phyloP scores from a whole-genome alignment of 345 rosid genomes.

The Dimocarpus longan region DNA sequence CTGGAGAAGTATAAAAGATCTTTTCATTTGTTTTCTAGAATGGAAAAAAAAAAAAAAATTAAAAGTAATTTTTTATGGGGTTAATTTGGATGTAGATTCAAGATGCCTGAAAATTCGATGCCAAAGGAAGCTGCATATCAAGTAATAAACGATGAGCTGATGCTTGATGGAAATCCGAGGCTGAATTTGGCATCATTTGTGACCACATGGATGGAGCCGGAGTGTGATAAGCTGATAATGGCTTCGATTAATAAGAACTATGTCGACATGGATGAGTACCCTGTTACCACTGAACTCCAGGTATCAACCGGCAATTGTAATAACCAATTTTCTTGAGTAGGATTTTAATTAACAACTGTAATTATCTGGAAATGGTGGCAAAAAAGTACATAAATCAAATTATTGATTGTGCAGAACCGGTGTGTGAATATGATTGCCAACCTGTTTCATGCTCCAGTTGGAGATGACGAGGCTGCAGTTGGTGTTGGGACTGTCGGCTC shows the following conservation, averaged over 20 bases:
- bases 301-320: constrained; percentile 9
- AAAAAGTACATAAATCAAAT: not conserved
- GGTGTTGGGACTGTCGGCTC: constrained; percentile 83
- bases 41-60: not conserved
- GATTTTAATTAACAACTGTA: not conserved
- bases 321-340: not conserved
- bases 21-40: not conserved
- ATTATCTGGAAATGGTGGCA: not conserved
- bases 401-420: constrained; percentile 52
- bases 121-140: constrained; percentile 84
- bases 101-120: constrained; percentile 60
- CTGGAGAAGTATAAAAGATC: no score
- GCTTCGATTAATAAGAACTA: constrained; percentile 70
- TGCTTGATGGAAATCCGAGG: constrained; percentile 83
- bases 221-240: constrained; percentile 76
- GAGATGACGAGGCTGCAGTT: constrained; percentile 60
- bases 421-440: constrained; percentile 84
- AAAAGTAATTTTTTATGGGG: not conserved
- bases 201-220: constrained; percentile 92
- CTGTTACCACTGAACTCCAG: constrained; percentile 86
- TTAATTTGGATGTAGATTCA: constrained; percentile 44
- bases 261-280: constrained; percentile 87
- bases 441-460: constrained; percentile 67
- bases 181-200: constrained; percentile 79
- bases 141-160: constrained; percentile 72